Base-by-base conservation (phyloP, 257 asterid species). In the Penstemon newberryi region DNA sequence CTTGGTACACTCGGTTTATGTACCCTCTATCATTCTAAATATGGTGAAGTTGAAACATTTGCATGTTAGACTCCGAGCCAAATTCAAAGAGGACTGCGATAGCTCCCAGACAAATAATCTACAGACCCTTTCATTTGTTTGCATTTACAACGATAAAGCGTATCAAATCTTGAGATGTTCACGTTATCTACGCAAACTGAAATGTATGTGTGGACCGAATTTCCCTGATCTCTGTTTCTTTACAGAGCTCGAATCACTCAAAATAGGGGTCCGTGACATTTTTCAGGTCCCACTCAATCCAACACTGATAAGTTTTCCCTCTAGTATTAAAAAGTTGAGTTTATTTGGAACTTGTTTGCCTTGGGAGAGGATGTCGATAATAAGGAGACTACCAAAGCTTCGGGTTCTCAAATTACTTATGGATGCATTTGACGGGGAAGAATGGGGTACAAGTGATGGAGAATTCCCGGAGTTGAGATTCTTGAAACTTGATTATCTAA, bases 381-480 rank as follows among this genome's bases (percentile, higher is more conserved):
- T 75, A 8, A 76, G 73, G 65, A 44, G 44, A 44, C 38, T 70
- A 55, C 56, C n/a, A 53, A 52, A 39, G 8, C 75, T 70, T 57
- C 59, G 64, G 56, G 55, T 66, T 60, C 65, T 75, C 47, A 75
- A 75, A 58, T 7, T 75, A 41, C 8, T 4, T 18, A 0, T 4
- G 9, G 38, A 5, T 38, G 44, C 70, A 6, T 50, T 11, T 6
- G 7, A 3, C 10, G 61, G 50, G 19, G 0, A 45, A 39, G 39
- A 0, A 42, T 77, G 81, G 80, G 54, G 15, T 5, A 75, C 76
- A 40, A 43, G 47, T 50, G 73, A 75, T 3, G 70, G 49, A 2
- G 73, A 65, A 46, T 75, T 70, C 55, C 72, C 36, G 44, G 60
- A 65, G 72, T 76, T 70, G 47, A 44, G n/a, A 43, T 65, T 65